phyloP scores from a whole-genome alignment of 371 early-diverging fungal species.

The Mucor mucedo region DNA sequence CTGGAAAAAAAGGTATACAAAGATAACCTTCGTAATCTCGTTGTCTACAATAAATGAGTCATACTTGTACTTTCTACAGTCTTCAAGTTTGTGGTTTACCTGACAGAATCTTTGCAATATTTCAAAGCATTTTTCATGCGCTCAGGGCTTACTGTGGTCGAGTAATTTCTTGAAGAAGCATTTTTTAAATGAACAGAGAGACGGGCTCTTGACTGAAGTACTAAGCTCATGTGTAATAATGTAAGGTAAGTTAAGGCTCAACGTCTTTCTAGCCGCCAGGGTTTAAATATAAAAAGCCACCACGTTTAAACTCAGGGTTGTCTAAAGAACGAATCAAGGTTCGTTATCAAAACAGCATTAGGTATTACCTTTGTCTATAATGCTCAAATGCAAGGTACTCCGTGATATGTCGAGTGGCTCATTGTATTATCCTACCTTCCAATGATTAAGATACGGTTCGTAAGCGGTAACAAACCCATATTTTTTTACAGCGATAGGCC shows the following conservation, averaged over 20 bases:
- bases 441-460: too few species aligned
- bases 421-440: too few species aligned
- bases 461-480: too few species aligned
- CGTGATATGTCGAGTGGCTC: too few species aligned
- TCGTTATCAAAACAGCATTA: too few species aligned
- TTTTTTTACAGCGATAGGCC: too few species aligned
- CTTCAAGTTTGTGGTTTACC: slow-evolving; percentile 26
- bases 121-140: slow-evolving; percentile 33
- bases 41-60: slow-evolving; percentile 33
- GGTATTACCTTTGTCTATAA: too few species aligned
- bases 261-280: not conserved
- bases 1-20: slow-evolving; percentile 76
- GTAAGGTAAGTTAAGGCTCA: not conserved
- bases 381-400: too few species aligned
- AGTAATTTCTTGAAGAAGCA: not conserved
- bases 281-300: not conserved
- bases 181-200: not conserved
- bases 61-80: not conserved
- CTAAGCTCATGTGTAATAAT: not conserved
- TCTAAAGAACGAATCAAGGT: not conserved
- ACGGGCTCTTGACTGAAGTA: not conserved
- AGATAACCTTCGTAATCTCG: slow-evolving; percentile 83
- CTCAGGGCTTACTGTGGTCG: slow-evolving; percentile 12
- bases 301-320: not conserved
- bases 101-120: slow-evolving; percentile 49